Evolutionary conservation across 169 alveolate species (phyloP).

Genomic region (Amoebophrya sp.): DNA sequence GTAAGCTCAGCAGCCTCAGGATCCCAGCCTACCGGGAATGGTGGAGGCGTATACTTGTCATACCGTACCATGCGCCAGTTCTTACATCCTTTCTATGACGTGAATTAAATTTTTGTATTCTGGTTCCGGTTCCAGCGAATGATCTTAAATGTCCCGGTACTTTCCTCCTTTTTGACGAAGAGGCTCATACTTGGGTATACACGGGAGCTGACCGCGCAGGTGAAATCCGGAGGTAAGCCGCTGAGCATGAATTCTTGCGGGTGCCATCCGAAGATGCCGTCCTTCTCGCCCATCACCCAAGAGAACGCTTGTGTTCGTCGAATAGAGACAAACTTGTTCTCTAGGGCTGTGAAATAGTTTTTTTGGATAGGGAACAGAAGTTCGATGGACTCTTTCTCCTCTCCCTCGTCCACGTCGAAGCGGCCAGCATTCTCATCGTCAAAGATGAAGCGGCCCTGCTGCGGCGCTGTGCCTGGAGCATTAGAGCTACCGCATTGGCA

Average conservation of each 20-base stretch:
- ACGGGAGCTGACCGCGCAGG: neutral
- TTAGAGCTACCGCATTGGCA: too few species aligned
- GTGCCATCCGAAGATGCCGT: neutral
- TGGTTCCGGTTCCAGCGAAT: slow-evolving; percentile 20
- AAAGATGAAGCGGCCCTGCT: neutral
- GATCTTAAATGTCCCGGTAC: neutral
- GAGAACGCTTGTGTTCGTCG: neutral
- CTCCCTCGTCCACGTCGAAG: slow-evolving; percentile 1
- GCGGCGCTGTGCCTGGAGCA: too few species aligned
- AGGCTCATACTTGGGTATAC: neutral
- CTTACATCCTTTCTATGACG: too few species aligned
- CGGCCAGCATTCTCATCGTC: slow-evolving; percentile 13
- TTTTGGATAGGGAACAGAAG: neutral
- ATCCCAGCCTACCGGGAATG: too few species aligned
- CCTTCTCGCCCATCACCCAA: slow-evolving; percentile 18
- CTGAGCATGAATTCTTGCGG: neutral
- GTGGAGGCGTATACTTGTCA: too few species aligned
- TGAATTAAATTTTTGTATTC: too few species aligned
- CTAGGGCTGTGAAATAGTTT: neutral
- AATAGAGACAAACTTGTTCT: neutral
- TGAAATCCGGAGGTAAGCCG: neutral
- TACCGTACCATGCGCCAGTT: too few species aligned
- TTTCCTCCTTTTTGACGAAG: slow-evolving; percentile 7
- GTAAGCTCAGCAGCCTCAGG: too few species aligned
- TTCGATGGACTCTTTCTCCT: neutral